Evolutionary conservation across 148 eudicot species (phyloP).

Genomic region (Amaranthus cruentus): DNA sequence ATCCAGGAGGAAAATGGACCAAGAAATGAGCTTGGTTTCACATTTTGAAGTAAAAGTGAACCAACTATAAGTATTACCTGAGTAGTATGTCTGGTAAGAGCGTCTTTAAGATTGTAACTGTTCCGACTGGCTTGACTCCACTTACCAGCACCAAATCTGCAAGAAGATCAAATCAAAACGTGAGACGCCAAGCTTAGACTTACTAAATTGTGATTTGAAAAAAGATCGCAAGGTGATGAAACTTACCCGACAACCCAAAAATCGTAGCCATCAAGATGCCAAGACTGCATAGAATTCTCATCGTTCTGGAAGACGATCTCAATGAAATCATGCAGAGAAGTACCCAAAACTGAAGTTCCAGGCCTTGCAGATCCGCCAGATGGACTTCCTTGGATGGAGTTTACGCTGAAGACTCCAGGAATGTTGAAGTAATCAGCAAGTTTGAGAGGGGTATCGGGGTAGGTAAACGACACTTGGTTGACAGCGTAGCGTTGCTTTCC

Average conservation of each 20-base stretch:
- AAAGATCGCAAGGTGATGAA: neutral
- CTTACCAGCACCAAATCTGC: conserved; percentile 69
- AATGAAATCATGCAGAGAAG: conserved; percentile 63
- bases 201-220: neutral
- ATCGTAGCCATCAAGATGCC: conserved; percentile 99
- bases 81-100: conserved; percentile 54
- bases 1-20: too few species aligned
- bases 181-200: conserved; percentile 1
- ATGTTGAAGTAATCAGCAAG: conserved; percentile 90
- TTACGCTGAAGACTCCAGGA: conserved; percentile 63
- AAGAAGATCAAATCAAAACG: neutral
- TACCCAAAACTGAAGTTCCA: conserved; percentile 54
- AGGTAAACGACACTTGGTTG: conserved; percentile 61
- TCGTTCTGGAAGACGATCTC: conserved; percentile 82
- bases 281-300: conserved; percentile 64
- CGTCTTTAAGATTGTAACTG: conserved; percentile 51
- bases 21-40: too few species aligned
- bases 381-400: conserved; percentile 61
- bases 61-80: conserved; percentile 32
- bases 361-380: conserved; percentile 42
- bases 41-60: too few species aligned
- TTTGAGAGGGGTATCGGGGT: conserved; percentile 79
- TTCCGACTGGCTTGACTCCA: conserved; percentile 58
- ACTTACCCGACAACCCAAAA: conserved; percentile 96
- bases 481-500: conserved; percentile 81